Evolutionary conservation across 1,284 basidiomycete species (phyloP), one percentile per base, ranked within the genome.

Genomic region (Boletellus deceptivus): DNA sequence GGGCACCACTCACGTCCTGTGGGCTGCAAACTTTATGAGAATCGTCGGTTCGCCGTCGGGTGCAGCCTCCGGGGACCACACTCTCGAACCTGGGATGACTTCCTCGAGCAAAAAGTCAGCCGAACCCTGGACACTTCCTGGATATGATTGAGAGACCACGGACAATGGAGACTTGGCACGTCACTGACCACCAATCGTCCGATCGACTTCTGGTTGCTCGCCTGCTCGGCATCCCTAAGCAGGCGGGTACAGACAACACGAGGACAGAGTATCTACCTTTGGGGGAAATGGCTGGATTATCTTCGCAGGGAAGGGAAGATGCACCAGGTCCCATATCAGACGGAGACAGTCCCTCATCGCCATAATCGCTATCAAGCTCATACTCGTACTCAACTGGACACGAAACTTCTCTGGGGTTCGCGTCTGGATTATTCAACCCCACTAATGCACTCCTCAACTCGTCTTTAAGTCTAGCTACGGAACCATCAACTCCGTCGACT

Each of bases 331-430:
- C 47, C 9, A 38, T 13, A 24, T 20, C 5, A 1, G 36, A 27
- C 11, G 37, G 9, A 3, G 4, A 25, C 39, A 52, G 49, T 4
- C 53, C 59, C 10, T 62, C 62, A 14, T 66, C 62, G 13, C 63
- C 64, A 6, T 43, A 59, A 45, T 63, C 60, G 8, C 64, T 65
- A 37, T 63, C 64, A 37, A 56, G 56, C 6, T 67, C 62, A 20
- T 66, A 59, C 3, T 63, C 54, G 4, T 59, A 49, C 36, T 40
- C 52, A 1, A 48, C 13, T 1, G 61, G 51, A 39, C 49, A 61
- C 10, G 7, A 24, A n/a, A 61, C 55, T 34, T 59, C 59, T 34
- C 10, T 13, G 10, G 29, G 20, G 9, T 47, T 46, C 20, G 18
- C 17, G 6, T 33, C 13, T 4, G 20, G 6, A 33, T 49, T 11